Evolutionary conservation across 768 basidiomycete species (phyloP), one percentile per base, ranked within the genome.

Genomic region (Tephrocybe sp.): DNA sequence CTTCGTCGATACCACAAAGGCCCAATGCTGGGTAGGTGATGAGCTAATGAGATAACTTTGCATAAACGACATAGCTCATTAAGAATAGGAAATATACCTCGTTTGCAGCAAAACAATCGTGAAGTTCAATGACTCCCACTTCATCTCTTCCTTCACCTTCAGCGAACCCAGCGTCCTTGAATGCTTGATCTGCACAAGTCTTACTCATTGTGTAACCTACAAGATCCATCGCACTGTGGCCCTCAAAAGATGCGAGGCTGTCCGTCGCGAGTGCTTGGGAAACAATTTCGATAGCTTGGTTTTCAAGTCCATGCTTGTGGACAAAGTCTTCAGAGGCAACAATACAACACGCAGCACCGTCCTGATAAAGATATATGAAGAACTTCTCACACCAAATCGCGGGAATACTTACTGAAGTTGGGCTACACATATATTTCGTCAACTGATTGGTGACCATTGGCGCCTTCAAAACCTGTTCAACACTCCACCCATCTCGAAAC

Each of bases 341-440:
- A 46, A 93, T 75, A 50, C 86, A 87, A 55, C 83, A 84, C 1
- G 86, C 86, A 19, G 85, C 86, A 18, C 85, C 85, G 56, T 89
- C 85, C 86, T 87, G 41, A 30, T 29, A 29, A 29, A 11, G 12
- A 49, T 15, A 7, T 7, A 10, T n/a, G 10, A 29, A 29, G 3
- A 22, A 16, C 5, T 16, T 16, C 29, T 49, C 16, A n/a, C 19
- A 21, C 9, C n/a, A n/a, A n/a, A n/a, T n/a, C n/a, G n/a, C n/a
- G n/a, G n/a, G n/a, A n/a, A n/a, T n/a, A 63, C 74, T 50, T 51
- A 80, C 87, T 29, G 82, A 91, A 23, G 90, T 93, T 0, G 90
- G 90, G 57, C 87, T 91, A 61, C 89, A 92, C 88, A 91, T 92
- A 63, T 80, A 84, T 65, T 87, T 87, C 2, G 90, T 90, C 42